These are phyloP conservation scores for Thelonectria blattea DNA, from an alignment of 2,329 filamentous ascomycete genomes.

Conservation along the genomic window DNA sequence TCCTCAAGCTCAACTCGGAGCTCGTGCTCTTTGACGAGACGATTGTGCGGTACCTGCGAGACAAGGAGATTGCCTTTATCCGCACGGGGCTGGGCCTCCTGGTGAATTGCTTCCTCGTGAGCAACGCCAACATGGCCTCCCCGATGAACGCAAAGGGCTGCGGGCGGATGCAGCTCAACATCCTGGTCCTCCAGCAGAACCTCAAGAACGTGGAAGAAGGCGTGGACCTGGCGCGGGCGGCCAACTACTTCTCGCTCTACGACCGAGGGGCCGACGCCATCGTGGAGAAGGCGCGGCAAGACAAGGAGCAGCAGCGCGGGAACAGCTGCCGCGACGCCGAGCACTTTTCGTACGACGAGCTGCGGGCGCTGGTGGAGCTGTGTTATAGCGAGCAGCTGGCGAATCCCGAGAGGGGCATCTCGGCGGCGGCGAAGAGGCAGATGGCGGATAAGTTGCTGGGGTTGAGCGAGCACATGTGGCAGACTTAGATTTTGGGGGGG, in stretches of 20 bases:
- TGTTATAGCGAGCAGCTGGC: slow-evolving; percentile 71
- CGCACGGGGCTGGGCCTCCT: slow-evolving; percentile 77
- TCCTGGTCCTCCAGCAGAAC: slow-evolving; percentile 94
- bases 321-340: slow-evolving; percentile 45
- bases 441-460: slow-evolving; percentile 74
- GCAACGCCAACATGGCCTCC: slow-evolving; percentile 72
- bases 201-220: slow-evolving; percentile 87
- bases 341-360: slow-evolving; percentile 68
- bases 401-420: slow-evolving; percentile 71
- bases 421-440: slow-evolving; percentile 68
- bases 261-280: slow-evolving; percentile 69
- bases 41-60: slow-evolving; percentile 73
- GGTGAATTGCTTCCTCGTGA: slow-evolving; percentile 79
- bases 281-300: slow-evolving; percentile 64
- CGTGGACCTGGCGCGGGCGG: slow-evolving; percentile 67
- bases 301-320: slow-evolving; percentile 44
- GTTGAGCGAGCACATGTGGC: slow-evolving; percentile 77
- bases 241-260: slow-evolving; percentile 74
- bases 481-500: slow-evolving; percentile 48
- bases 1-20: slow-evolving; percentile 83
- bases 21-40: slow-evolving; percentile 90
- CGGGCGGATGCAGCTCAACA: slow-evolving; percentile 89
- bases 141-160: slow-evolving; percentile 86
- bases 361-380: slow-evolving; percentile 69
- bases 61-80: slow-evolving; percentile 75